Base-by-base conservation (phyloP, 1,284 basidiomycete species). In the Ganoderma leucocontextum region DNA sequence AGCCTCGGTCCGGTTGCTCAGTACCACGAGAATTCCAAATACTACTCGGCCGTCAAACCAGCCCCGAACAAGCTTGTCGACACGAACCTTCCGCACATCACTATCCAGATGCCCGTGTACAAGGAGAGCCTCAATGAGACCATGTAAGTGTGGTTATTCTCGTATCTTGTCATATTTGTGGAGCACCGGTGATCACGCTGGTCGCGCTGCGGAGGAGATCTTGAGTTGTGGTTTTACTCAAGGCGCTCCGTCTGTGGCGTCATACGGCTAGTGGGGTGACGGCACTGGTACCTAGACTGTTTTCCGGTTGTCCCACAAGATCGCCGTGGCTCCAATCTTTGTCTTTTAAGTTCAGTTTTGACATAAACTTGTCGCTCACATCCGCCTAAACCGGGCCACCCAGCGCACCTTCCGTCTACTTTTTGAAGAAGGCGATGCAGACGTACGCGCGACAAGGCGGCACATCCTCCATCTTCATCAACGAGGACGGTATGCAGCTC, bases 391-490 rank as follows among this genome's bases (percentile, higher is more conserved):
- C n/a, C n/a, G n/a, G n/a, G 22, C 22, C 64, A 15, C 66, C 17
- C 75, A 91, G 91, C 65, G 78, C 86, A 6, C 94, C 92, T 1
- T 95, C 94, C 0, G 89, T 96, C 52, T 87, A 88, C 71, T 95
- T 91, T 0, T 80, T 96, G 70, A 95, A 96, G 81, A 90, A 89
- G 77, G 94, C 94, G 0, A 95, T 95, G 89, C 92, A 92, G 76
- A 95, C 92, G 1, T 95, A 95, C 76, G 92, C 93, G 25, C 85
- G 92, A 0, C 93, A 95, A 75, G 93, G 93, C 25, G 93, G 93
- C 12, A 91, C 91, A 0, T 93, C 91, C 5, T 81, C 87, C 25
- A 93, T 95, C 74, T 85, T 95, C 66, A 82, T 95, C 22, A 91
- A 93, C 73, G 93, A 95, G 70, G 92, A 95, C 76, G 95, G 94